phyloP scores from a whole-genome alignment of 495 filamentous ascomycete genomes.

The Penicillium turbatum region DNA sequence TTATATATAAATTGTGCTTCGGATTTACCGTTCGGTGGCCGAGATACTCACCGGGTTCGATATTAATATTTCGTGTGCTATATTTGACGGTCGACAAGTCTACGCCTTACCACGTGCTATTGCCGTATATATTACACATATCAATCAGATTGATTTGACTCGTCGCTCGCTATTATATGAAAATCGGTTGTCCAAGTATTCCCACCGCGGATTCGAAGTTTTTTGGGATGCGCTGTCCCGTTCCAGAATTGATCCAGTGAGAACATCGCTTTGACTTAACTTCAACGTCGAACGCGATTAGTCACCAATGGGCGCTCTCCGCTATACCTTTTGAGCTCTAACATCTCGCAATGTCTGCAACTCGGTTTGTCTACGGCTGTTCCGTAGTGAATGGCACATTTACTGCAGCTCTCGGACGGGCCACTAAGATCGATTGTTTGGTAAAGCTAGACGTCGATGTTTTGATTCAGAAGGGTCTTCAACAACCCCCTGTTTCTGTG shows the following conservation, averaged over 20 bases:
- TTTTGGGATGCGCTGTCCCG: conserved; percentile 71
- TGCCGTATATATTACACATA: conserved; percentile 71
- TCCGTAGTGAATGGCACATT: conserved; percentile 45
- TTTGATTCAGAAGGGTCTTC: conserved; percentile 43
- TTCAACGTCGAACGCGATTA: conserved; percentile 29
- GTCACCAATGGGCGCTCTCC: conserved; percentile 57
- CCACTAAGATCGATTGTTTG: conserved; percentile 57
- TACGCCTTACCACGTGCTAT: conserved; percentile 67
- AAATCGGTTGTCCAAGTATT: conserved; percentile 83
- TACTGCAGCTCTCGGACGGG: conserved; percentile 47
- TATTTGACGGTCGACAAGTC: conserved; percentile 74
- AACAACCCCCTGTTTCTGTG: conserved; percentile 39
- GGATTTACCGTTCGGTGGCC: conserved; percentile 73
- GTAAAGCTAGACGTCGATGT: conserved; percentile 51
- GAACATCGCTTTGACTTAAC: not conserved
- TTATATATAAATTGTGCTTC: conserved; percentile 77
- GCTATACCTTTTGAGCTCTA: conserved; percentile 63
- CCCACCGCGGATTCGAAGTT: conserved; percentile 75
- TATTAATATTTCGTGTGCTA: conserved; percentile 75
- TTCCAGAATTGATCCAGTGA: conserved; percentile 62
- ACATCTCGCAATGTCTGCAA: conserved; percentile 47
- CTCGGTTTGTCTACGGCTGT: conserved; percentile 56
- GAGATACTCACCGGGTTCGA: conserved; percentile 84
- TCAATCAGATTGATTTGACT: conserved; percentile 72
- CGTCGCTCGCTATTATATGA: conserved; percentile 81